Evolutionary conservation across 2,329 filamentous ascomycete species (phyloP).

Genomic region (Penicillium thymicola): DNA sequence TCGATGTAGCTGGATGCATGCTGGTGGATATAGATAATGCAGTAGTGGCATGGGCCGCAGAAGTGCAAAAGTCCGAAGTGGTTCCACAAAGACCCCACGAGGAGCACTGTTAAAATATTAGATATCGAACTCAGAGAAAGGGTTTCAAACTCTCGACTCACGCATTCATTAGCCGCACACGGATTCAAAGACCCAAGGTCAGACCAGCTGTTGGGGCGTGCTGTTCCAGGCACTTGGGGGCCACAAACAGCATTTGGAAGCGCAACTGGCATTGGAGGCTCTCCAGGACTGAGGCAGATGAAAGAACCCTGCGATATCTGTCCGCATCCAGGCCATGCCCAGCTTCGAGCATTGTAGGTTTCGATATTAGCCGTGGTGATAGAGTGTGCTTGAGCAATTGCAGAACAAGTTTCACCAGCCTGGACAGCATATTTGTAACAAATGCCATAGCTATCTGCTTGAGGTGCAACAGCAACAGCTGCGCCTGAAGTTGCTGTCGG

Average conservation of each 20-base stretch:
- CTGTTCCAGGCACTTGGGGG: conserved; percentile 44
- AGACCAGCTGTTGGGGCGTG: conserved; percentile 28
- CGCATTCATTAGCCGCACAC: conserved; percentile 7
- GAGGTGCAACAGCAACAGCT: neutral
- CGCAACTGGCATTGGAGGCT: conserved; percentile 41
- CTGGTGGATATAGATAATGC: neutral
- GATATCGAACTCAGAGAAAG: neutral
- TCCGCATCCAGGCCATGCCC: conserved; percentile 44
- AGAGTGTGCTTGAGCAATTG: conserved; percentile 33
- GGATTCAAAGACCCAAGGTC: conserved; percentile 13
- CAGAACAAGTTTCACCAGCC: conserved; percentile 35
- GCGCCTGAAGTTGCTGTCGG: neutral
- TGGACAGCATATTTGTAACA: conserved; percentile 40
- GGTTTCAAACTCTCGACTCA: neutral
- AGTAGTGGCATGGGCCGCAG: neutral
- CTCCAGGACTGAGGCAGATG: conserved; percentile 44
- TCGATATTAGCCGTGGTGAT: conserved; percentile 43
- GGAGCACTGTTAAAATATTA: neutral
- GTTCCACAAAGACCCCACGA: neutral
- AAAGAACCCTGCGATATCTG: conserved; percentile 28
- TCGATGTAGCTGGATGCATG: neutral
- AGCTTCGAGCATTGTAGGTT: conserved; percentile 43
- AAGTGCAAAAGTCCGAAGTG: neutral
- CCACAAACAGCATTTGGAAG: conserved; percentile 46
- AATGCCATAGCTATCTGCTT: conserved; percentile 1